These are phyloP conservation scores for Monosporascus sp. DNA, from an alignment of 2,329 filamentous ascomycete species.

Conservation along the genomic window DNA sequence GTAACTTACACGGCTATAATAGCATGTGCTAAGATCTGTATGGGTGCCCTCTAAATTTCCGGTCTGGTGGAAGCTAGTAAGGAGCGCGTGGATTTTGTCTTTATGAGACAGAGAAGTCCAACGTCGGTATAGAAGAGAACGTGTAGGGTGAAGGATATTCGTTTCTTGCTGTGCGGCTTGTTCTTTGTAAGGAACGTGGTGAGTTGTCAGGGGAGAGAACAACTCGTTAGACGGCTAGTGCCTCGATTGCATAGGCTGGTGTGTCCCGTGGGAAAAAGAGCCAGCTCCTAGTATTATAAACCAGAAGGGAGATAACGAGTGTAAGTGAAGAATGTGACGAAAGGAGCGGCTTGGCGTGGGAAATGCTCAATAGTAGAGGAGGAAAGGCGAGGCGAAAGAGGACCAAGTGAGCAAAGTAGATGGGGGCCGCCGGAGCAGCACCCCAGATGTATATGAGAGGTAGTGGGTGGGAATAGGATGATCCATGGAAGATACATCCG, in stretches of 20 bases:
- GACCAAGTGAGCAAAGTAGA: constrained; percentile 33
- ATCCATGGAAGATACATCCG: constrained; percentile 31
- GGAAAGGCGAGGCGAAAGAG: constrained; percentile 41
- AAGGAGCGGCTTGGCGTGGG: constrained; percentile 47
- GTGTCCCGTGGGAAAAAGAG: constrained; percentile 42
- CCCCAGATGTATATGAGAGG: constrained; percentile 49
- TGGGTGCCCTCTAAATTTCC: constrained; percentile 23
- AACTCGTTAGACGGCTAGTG: constrained; percentile 35
- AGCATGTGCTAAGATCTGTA: constrained; percentile 28
- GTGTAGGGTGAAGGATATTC: constrained; percentile 20
- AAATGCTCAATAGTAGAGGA: constrained; percentile 30
- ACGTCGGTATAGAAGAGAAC: constrained; percentile 32
- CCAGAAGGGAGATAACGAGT: constrained; percentile 37
- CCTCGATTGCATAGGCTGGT: constrained; percentile 30
- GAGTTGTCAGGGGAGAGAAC: constrained; percentile 36
- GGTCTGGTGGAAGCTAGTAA: constrained; percentile 24
- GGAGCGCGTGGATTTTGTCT: constrained; percentile 29
- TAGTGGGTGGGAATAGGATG: constrained; percentile 36
- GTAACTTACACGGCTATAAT: constrained; percentile 36
- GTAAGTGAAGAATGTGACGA: constrained; percentile 29
- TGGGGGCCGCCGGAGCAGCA: constrained; percentile 43
- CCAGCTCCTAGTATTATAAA: constrained; percentile 50
- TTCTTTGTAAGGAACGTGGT: constrained; percentile 34
- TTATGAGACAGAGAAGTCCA: constrained; percentile 33
- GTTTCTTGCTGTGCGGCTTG: constrained; percentile 7